A percentile compares a stretch with the other conserved stretches of the same genome.
These are phyloP conservation scores for Ascobolus immersus DNA, from an alignment of 495 filamentous ascomycete genomes.

Conservation along the genomic window DNA sequence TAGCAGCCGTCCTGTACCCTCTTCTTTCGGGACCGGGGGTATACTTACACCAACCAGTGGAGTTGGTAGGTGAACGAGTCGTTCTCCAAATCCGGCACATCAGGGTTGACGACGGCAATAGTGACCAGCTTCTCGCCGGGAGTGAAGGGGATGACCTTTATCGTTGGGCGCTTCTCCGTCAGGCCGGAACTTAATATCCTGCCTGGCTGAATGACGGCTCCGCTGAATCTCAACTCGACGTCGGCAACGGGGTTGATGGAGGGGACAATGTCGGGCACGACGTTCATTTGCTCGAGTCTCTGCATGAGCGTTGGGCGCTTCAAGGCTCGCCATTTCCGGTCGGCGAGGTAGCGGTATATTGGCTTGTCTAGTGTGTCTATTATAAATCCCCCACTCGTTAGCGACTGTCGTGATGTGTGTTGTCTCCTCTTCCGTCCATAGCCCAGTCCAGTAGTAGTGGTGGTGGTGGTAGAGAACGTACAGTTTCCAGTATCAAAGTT, in stretches of 20 bases:
- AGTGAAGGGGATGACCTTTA: slow-evolving; percentile 68
- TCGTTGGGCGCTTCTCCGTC: slow-evolving; percentile 41
- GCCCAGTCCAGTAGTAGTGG: too few relatives aligned
- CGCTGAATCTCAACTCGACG: slow-evolving; percentile 51
- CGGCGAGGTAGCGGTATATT: slow-evolving; percentile 74
- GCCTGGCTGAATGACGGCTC: slow-evolving; percentile 41
- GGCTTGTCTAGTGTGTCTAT: slow-evolving; percentile 95
- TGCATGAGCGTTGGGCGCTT: slow-evolving; percentile 52
- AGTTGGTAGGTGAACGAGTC: slow-evolving; percentile 55
- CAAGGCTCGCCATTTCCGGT: slow-evolving; percentile 67
- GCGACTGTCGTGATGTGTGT: slow-evolving; percentile 30
- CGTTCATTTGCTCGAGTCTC: slow-evolving; percentile 63
- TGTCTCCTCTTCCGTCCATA: slow-evolving; percentile 6
- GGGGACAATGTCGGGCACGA: slow-evolving; percentile 83
- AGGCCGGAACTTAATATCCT: slow-evolving; percentile 44
- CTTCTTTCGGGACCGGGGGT: slow-evolving; percentile 17
- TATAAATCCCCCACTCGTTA: too few relatives aligned
- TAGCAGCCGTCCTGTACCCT: neutral
- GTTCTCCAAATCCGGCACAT: slow-evolving; percentile 58
- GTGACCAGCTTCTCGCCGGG: slow-evolving; percentile 55
- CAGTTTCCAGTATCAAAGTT: slow-evolving; percentile 80
- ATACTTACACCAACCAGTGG: slow-evolving; percentile 48
- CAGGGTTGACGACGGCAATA: slow-evolving; percentile 63
- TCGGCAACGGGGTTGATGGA: slow-evolving; percentile 53
- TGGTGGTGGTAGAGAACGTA: slow-evolving; percentile 22